Base-by-base conservation (phyloP, 2,329 filamentous ascomycete species). In the Colletotrichum higginsianum region DNA sequence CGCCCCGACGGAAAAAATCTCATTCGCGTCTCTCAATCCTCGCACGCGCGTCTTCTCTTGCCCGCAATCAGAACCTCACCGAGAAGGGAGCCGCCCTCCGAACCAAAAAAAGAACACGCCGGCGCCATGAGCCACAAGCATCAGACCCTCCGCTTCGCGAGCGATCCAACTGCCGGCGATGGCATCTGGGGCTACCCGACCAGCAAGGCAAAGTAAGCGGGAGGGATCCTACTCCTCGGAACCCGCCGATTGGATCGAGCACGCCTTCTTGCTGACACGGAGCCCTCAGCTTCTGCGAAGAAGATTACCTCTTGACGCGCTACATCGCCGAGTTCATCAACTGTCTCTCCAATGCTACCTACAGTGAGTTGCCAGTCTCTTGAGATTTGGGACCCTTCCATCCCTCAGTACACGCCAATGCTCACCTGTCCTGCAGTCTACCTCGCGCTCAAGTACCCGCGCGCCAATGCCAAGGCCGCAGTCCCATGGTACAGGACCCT, bases 241-340 rank as follows among this genome's bases (percentile, higher is more conserved):
- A 16, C 11, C n/a, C n/a, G 21, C 44, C 26, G 16, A 46, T 13
- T n/a, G 52, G 21, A 16, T 11, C 35, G 60, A 30, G 38, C 26
- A 40, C 35, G 35, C 35, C 35, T 38, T 38, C 8, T 23, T 21
- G 61, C 72, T 73, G 55, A 69, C 69, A 9, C 49, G 18, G 12
- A 2, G 9, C 3, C 21, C 12, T 18, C 21, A 74, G 73, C 64
- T 74, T 74, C 40, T 74, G 73, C 65, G 73, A 74, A 49, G 73
- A 74, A 44, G 73, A 74, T 44, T 85, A 85, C 76, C 78, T 81
- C 11, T 75, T 85, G 15, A 85, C 83, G 11, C 76, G 81, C 23
- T 85, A 83, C 42, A 76, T 85, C 23, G 84, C 82, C 6, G 84
- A 85, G 60, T 84, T 85, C 47, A 80, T 85, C 74, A 85, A 85